Evolutionary conservation across 257 asterid species (phyloP), one percentile per base, ranked within the genome.

Genomic region (Agastache rugosa): DNA sequence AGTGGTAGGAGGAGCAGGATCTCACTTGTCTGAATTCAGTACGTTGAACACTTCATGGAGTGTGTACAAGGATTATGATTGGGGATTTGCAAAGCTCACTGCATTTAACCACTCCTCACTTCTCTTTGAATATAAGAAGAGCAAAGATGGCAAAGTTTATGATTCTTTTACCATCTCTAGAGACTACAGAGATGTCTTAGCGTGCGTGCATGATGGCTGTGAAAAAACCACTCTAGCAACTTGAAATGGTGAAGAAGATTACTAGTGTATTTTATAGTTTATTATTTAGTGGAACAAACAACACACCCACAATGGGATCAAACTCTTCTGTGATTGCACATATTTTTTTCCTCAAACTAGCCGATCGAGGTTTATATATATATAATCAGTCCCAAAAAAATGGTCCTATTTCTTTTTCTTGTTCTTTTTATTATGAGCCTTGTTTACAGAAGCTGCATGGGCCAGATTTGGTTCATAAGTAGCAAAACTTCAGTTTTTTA

Each of bases 131-230:
- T 90, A 92, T 85, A 88, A 87, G 86, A 92, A 87, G 85, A 92
- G 96, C 65, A 79, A 86, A 1, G 92, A 92, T 41, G 97, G 97
- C 6, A 78, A 87, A 41, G 97, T 92, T 9, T 85, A 90, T 41
- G 97, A 92, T 77, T 92, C 92, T 11, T 92, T 92, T 86, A 87
- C 96, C 44, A 77, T 92, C 42, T 87, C 92, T 2, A 88, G 97
- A 80, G 96, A 90, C 74, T 90, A 92, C 47, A 86, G 77, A 77
- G 96, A 92, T 75, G 96, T 90, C 25, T 79, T 92, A 42, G 96
- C 96, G 0, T 92, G 96, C 53, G 96, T 90, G 35, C 91, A 79
- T 65, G 96, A 87, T 83, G 85, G 89, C 22, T 92, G 97, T 79
- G 93, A 87, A 71, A 34, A 87, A 45, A 82, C 92, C 58, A 90